Percentiles rank a stretch among this genome's conserved stretches.
phyloP scores from a whole-genome alignment of 805 yeast species.

The Pichia eremophila region DNA sequence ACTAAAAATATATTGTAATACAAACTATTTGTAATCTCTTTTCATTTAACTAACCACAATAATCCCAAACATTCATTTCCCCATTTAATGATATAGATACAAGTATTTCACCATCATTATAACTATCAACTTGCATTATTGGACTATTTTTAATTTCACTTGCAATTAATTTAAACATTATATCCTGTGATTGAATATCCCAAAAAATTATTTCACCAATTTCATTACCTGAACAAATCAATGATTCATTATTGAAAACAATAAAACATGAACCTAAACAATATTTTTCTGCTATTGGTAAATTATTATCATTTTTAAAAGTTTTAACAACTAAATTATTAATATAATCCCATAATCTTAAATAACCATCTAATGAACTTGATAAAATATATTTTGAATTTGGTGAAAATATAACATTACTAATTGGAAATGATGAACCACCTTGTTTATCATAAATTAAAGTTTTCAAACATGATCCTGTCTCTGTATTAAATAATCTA shows the following conservation, averaged over 20 bases:
- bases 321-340: slow-evolving; percentile 74
- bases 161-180: slow-evolving; percentile 24
- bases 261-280: slow-evolving; percentile 46
- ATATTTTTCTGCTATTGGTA: slow-evolving; percentile 40
- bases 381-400: slow-evolving; percentile 75
- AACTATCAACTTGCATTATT: slow-evolving; percentile 34
- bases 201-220: slow-evolving; percentile 45
- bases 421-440: slow-evolving; percentile 67
- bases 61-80: slow-evolving; percentile 19
- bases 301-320: slow-evolving; percentile 17
- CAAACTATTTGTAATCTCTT: too few species aligned
- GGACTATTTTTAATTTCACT: slow-evolving; percentile 11
- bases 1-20: not conserved
- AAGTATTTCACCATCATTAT: slow-evolving; percentile 29
- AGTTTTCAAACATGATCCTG: slow-evolving; percentile 90
- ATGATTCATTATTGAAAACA: slow-evolving; percentile 25
- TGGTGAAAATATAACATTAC: slow-evolving; percentile 63
- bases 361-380: slow-evolving; percentile 68
- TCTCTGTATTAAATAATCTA: slow-evolving; percentile 74
- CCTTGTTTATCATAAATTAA: slow-evolving; percentile 69
- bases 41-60: not conserved
- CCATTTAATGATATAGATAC: slow-evolving; percentile 26
- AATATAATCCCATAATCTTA: slow-evolving; percentile 83
- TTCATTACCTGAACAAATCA: slow-evolving; percentile 57
- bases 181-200: slow-evolving; percentile 55